Base-by-base conservation (phyloP, 1,139 yeast species). In the Eremothecium coryli region DNA sequence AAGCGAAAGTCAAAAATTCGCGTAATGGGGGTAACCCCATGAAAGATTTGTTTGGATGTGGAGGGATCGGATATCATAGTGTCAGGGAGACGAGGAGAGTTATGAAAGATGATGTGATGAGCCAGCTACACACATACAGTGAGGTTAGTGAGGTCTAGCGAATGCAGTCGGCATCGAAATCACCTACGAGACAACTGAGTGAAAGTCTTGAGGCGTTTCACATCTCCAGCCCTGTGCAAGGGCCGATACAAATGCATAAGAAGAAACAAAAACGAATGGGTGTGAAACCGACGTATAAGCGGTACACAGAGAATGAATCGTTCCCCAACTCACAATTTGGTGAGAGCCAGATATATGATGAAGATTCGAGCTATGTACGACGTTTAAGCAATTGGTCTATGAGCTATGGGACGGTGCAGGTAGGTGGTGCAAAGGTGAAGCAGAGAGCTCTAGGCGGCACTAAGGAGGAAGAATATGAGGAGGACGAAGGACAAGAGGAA, bases 341-440 rank as follows among this genome's bases (percentile, higher is more conserved):
- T 9, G 32, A 24, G 15, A 26, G 31, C 12, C 21, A 30, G 23
- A 26, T 30, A 29, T 31, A 26, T 24, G 33, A 31, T 11, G 22
- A 27, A 4, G 22, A 27, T 4, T 3, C 22, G 4, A 42, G 41
- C 37, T 44, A 45, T 28, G 36, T 46, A 18, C 35, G 36, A 22
- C 41, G 43, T 33, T 31, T 44, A 24, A 43, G 41, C 6, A 45
- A 43, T 24, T 47, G 50, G 49, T 48, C 52, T 4, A 39, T 46
- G 36, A 42, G 42, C 30, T 45, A 44, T 29, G 50, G 50, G 5
- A 48, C 51, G 3, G 52, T 49, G 5, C 48, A 46, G 31, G 48
- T 44, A 26, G 40, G 38, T 26, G 38, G 35, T 5, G 32, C 18
- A 26, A 30, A 40, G 17, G 29, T 17, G 7, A 26, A 17, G 18